Base-by-base conservation (phyloP, 1,284 basidiomycete genomes). In the Sanghuangporus weigelae region DNA sequence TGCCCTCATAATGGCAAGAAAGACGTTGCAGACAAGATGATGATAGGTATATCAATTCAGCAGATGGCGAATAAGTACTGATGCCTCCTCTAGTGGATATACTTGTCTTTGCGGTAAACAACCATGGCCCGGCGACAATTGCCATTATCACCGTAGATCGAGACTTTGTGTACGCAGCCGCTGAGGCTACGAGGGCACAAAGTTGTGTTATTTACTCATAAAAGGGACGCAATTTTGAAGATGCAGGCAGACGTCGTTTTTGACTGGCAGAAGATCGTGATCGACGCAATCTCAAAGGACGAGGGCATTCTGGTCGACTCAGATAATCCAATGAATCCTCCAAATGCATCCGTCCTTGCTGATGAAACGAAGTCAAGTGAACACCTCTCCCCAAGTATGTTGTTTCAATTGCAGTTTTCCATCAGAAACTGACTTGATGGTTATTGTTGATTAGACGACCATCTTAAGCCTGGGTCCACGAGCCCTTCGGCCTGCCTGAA, bases 131-230 rank as follows among this genome's bases (percentile, higher is more conserved):
- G 1, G 76, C 77, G 44, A 84, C 84, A 4, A 75, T 85, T 54
- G 70, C 86, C 49, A 71, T 86, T 36, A 82, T 87, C 59, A 79
- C 83, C 2, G 81, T 80, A 12, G 84, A 86, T 71, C 75, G 82
- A 49, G 84, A 85, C 69, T 87, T 85, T 70, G 79, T 81, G 0
- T 86, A 85, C 70, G 80, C 81, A 16, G 73, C 84, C 23, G 81
- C 73, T 86, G n/a, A 77, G 80, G 35, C 73, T 82, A 44, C 76
- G 84, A 53, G 73, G 73, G 57, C 84, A 84, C 70, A 71, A 74
- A 21, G 75, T 85, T 12, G 69, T 86, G 14, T 74, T 85, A 53
- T 46, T 49, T 38, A 64, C 81, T 73, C 54, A 69, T 70, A 60
- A 64, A 5, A 66, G 68, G 1, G 72, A 74, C 62, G 44, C 48